Percentiles rank a stretch among this genome's conserved stretches.
Conservation (phyloP, 441 rosid genomes). For the Pelargonium myrrhifolium region DNA sequence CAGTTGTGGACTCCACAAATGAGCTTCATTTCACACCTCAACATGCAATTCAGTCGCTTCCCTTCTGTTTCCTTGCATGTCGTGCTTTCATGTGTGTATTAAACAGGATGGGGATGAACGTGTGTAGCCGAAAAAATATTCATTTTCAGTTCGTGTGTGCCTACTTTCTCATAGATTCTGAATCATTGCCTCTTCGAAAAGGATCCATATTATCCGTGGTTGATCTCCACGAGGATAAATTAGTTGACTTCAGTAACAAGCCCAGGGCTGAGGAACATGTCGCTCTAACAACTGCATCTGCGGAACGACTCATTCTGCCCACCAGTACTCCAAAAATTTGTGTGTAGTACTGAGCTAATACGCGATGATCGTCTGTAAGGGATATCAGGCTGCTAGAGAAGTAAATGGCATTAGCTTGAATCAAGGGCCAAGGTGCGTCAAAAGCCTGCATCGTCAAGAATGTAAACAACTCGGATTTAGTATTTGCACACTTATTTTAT, state of each 20-base stretch:
- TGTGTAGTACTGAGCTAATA: slow-evolving; percentile 53
- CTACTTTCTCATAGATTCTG: slow-evolving; percentile 23
- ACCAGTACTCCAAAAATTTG: slow-evolving; percentile 87
- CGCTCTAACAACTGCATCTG: slow-evolving; percentile 82
- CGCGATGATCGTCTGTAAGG: slow-evolving; percentile 72
- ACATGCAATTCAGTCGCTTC: neutral
- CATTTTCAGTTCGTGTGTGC: neutral
- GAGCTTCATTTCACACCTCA: slow-evolving; percentile 1
- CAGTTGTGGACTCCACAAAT: neutral
- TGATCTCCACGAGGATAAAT: slow-evolving; percentile 55
- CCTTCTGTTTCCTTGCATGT: neutral
- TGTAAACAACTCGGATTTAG: slow-evolving; percentile 11
- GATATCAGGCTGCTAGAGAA: slow-evolving; percentile 76
- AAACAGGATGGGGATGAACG: neutral
- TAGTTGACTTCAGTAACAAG: slow-evolving; percentile 61
- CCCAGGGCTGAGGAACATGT: slow-evolving; percentile 75
- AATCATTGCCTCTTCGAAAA: slow-evolving; percentile 30
- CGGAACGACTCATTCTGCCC: slow-evolving; percentile 70
- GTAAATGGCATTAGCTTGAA: slow-evolving; percentile 93
- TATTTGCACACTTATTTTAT: neutral
- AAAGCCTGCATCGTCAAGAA: slow-evolving; percentile 55
- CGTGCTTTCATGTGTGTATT: neutral
- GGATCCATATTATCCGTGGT: slow-evolving; percentile 54
- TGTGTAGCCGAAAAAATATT: neutral
- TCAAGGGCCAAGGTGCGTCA: slow-evolving; percentile 91